A percentile compares a stretch with the other conserved stretches of the same genome.
Conservation (phyloP, 352 stramenopile species). For the Phytophthora sp. region DNA sequence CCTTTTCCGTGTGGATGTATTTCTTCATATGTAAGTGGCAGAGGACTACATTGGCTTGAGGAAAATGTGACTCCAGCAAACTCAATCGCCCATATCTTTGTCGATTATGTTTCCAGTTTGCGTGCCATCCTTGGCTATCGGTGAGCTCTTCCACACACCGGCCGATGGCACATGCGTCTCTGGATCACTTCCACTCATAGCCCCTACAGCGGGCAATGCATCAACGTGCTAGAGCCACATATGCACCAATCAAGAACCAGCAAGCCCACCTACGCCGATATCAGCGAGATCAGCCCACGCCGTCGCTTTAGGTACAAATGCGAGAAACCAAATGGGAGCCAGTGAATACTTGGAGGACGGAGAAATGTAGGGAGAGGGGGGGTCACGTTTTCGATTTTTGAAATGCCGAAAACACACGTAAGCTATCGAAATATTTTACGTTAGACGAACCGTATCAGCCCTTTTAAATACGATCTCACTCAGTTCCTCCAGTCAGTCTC, state of each 20-base stretch:
- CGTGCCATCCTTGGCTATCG: slow-evolving; percentile 9
- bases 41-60: neutral
- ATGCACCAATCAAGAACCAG: neutral
- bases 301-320: neutral
- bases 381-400: slow-evolving; percentile 11
- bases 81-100: neutral
- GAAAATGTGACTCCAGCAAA: neutral
- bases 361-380: slow-evolving; percentile 4
- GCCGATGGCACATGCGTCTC: neutral
- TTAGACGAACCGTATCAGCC: neutral
- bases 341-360: neutral
- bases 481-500: neutral
- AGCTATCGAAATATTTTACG: slow-evolving; percentile 4
- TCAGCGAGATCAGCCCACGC: neutral
- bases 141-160: neutral
- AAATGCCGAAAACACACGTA: neutral
- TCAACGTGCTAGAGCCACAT: neutral
- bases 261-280: neutral
- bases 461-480: slow-evolving; percentile 9
- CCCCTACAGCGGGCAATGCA: neutral
- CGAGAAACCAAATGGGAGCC: neutral
- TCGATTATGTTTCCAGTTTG: slow-evolving; percentile 3
- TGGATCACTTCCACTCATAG: slow-evolving; percentile 7
- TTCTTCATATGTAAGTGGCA: neutral
- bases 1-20: neutral